phyloP scores from a whole-genome alignment of 495 filamentous ascomycete genomes.

The Penicillium canescens region DNA sequence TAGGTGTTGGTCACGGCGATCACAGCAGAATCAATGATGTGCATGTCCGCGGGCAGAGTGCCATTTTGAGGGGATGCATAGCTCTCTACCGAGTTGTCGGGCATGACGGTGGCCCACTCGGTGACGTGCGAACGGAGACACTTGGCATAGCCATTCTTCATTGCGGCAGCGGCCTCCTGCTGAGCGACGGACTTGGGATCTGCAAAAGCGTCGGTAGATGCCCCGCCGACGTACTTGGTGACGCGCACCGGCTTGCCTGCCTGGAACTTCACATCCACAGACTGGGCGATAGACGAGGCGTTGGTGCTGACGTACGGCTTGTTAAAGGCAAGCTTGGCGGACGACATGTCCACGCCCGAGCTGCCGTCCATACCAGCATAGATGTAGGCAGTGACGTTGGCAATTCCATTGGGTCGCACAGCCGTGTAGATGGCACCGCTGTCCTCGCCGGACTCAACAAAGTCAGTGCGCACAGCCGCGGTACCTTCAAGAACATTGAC shows the following conservation, averaged over 20 bases:
- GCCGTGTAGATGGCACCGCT: conserved; percentile 54
- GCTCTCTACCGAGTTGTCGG: conserved; percentile 59
- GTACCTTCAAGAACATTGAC: conserved; percentile 61
- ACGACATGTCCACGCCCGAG: conserved; percentile 44
- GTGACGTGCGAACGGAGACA: conserved; percentile 48
- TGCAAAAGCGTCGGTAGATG: conserved; percentile 59
- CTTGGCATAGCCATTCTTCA: conserved; percentile 42
- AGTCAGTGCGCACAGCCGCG: conserved; percentile 58
- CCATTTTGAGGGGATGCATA: conserved; percentile 62
- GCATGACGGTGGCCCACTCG: conserved; percentile 58
- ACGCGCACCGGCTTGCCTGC: conserved; percentile 49
- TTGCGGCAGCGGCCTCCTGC: conserved; percentile 42
- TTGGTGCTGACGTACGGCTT: conserved; percentile 52
- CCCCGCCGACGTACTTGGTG: conserved; percentile 60
- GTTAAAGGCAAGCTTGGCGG: conserved; percentile 38
- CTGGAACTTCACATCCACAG: conserved; percentile 47
- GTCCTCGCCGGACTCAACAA: conserved; percentile 51
- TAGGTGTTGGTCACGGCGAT: conserved; percentile 65
- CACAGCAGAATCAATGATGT: conserved; percentile 63
- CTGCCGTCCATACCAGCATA: conserved; percentile 51
- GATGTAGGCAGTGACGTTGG: conserved; percentile 59
- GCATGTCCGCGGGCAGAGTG: conserved; percentile 57
- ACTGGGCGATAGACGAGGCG: conserved; percentile 60
- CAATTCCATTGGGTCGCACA: conserved; percentile 56
- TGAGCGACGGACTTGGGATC: conserved; percentile 53